Percentiles rank a stretch among this genome's conserved stretches.
Conservation (phyloP, 306 rosid species). For the Purshia tridentata region DNA sequence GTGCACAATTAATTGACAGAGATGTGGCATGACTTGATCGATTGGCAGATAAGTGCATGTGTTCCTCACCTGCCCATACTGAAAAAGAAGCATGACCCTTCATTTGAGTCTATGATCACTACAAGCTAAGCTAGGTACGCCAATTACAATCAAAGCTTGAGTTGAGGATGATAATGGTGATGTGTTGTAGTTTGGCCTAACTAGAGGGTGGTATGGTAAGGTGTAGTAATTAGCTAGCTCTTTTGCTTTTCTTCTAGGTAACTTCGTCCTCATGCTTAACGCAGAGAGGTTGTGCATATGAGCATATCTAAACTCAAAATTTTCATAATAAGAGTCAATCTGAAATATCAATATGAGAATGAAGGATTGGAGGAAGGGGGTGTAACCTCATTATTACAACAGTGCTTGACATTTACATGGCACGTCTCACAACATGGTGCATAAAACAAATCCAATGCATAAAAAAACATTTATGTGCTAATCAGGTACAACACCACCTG, state of each 20-base stretch:
- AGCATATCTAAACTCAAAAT: background rate
- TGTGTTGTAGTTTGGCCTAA: background rate
- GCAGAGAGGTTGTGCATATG: background rate
- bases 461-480: background rate
- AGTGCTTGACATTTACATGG: background rate
- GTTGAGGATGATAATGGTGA: background rate
- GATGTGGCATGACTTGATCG: background rate
- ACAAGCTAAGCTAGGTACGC: no score
- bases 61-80: background rate
- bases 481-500: background rate
- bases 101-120: no score
- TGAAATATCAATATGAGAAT: background rate
- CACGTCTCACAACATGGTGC: no score
- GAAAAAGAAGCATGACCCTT: no score
- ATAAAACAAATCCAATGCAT: background rate
- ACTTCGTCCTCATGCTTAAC: background rate
- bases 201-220: background rate
- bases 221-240: background rate
- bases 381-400: background rate
- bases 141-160: background rate
- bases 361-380: background rate
- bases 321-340: background rate
- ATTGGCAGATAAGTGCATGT: background rate
- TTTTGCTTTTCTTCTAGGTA: background rate
- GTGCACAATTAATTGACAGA: no score